Evolutionary conservation across 2,329 filamentous ascomycete genomes (phyloP).

Genomic region (Aureobasidium sp.): DNA sequence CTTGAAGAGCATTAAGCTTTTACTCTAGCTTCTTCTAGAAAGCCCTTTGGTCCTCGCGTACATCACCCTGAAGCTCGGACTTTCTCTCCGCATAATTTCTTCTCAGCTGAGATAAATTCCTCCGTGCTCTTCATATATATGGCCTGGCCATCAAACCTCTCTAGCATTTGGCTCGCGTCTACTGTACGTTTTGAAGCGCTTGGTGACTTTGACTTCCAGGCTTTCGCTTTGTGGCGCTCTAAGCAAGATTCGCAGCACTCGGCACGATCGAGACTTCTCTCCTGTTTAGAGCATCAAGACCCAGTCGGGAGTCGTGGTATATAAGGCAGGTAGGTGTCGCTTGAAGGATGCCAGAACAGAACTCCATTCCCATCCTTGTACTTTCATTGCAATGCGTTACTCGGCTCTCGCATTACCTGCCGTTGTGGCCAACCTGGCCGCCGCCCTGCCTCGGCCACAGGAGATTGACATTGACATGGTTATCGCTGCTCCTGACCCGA

Average conservation of each 20-base stretch:
- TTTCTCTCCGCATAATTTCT: not conserved
- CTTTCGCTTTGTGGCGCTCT: not conserved
- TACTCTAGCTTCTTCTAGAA: no score
- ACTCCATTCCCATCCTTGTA: not conserved
- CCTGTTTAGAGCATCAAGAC: not conserved
- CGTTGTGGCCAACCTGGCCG: conserved; percentile 12
- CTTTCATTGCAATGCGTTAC: conserved; percentile 8
- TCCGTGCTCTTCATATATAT: not conserved
- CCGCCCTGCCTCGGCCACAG: conserved; percentile 16
- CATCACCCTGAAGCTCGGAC: not conserved
- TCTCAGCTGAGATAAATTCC: not conserved
- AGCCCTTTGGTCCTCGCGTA: no score
- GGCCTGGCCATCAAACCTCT: not conserved
- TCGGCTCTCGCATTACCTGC: not conserved
- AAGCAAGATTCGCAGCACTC: not conserved
- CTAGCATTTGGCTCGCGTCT: not conserved
- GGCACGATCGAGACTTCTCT: not conserved
- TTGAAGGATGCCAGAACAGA: not conserved
- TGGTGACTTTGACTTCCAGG: not conserved
- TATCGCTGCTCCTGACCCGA: conserved; percentile 17
- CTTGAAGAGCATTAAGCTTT: no score
- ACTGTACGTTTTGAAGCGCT: not conserved
- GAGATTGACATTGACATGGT: conserved; percentile 17
- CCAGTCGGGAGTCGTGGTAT: not conserved
- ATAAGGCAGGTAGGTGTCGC: not conserved